phyloP scores from a whole-genome alignment of 179 eudicot species.

The Pouteria campechiana region DNA sequence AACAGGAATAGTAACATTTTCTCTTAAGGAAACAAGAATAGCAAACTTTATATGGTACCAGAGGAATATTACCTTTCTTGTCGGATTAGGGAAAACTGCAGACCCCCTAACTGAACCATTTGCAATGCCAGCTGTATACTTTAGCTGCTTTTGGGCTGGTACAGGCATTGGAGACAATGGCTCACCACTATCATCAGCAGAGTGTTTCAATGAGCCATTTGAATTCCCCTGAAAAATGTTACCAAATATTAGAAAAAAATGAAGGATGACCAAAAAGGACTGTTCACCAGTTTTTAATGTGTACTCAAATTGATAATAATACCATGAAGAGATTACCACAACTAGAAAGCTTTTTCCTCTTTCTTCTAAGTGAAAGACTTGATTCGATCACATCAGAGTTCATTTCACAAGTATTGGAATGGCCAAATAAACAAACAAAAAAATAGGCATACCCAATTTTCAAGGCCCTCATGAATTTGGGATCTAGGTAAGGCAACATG shows the following conservation, averaged over 20 bases:
- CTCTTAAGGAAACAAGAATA: neutral
- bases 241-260: neutral
- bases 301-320: too few relatives aligned
- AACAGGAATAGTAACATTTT: neutral
- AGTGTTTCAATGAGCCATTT: conserved; percentile 52
- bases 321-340: too few relatives aligned
- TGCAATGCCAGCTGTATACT: conserved; percentile 88
- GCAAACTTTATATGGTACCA: too few relatives aligned
- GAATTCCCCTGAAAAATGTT: conserved; percentile 36
- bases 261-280: neutral
- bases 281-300: neutral
- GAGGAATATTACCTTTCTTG: conserved; percentile 57
- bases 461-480: too few relatives aligned
- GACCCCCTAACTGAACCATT: conserved; percentile 69
- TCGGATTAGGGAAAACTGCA: conserved; percentile 60
- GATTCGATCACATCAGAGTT: too few relatives aligned
- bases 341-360: too few relatives aligned
- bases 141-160: conserved; percentile 92
- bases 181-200: conserved; percentile 55
- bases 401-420: too few relatives aligned
- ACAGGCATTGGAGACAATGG: conserved; percentile 71
- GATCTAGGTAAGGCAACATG: too few relatives aligned
- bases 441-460: too few relatives aligned
- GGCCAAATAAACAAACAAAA: too few relatives aligned
- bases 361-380: too few relatives aligned